Percentiles rank a stretch among this genome's conserved stretches.
These are phyloP conservation scores for Mortierella sp. DNA, from an alignment of 371 early-diverging fungal genomes.

Conservation along the genomic window DNA sequence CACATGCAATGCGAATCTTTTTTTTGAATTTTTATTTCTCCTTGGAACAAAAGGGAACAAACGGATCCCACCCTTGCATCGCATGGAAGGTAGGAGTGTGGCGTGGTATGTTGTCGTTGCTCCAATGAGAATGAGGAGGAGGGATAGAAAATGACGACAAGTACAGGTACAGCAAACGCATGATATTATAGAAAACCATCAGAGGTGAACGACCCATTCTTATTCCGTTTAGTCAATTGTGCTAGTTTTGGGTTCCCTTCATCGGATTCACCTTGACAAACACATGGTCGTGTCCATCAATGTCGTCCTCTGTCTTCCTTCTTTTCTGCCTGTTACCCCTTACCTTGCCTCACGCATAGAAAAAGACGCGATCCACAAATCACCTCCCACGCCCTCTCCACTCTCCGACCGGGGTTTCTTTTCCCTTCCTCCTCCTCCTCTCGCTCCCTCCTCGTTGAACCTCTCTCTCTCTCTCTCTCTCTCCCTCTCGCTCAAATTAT, in stretches of 20 bases:
- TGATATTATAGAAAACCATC: not conserved
- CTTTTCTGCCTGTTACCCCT: not conserved
- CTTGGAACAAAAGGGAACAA: not conserved
- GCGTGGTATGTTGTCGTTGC: not conserved
- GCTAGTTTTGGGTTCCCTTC: not conserved
- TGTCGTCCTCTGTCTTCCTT: not conserved
- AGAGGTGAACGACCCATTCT: not conserved
- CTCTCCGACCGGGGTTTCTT: slow-evolving; percentile 5
- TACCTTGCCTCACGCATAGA: not conserved
- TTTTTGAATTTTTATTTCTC: slow-evolving; percentile 4
- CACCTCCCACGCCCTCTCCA: not conserved
- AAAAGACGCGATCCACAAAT: not conserved
- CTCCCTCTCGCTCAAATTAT: slow-evolving; percentile 1
- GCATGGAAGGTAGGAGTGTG: not conserved
- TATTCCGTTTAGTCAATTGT: slow-evolving; percentile 1
- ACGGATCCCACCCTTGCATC: not conserved
- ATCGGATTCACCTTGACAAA: not conserved
- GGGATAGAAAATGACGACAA: not conserved
- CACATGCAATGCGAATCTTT: not conserved
- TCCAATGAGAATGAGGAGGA: not conserved
- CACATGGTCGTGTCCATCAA: slow-evolving; percentile 1
- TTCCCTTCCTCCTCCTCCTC: not conserved
- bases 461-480: not conserved
- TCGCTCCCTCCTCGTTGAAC: not conserved
- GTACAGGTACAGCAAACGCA: not conserved